Evolutionary conservation across 139 green algal genomes (phyloP).

Genomic region (Chlorokybus atmophyticus): DNA sequence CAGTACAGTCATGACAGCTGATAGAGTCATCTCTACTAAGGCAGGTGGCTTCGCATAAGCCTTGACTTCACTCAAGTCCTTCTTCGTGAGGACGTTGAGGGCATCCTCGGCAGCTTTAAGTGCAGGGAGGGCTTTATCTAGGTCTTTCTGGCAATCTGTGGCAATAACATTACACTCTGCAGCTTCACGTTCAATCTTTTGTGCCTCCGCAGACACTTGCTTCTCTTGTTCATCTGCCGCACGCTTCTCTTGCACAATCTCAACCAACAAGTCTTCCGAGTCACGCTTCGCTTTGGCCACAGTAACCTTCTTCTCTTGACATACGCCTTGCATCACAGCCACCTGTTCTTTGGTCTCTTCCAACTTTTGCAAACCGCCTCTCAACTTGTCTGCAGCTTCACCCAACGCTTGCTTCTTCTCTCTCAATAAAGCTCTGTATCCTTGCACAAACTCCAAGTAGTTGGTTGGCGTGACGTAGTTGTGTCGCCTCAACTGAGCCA

Average conservation of each 20-base stretch:
- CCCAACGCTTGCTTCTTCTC: constrained; percentile 53
- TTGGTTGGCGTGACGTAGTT: constrained; percentile 72
- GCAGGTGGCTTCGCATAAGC: constrained; percentile 70
- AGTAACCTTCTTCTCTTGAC: constrained; percentile 57
- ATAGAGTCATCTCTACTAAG: constrained; percentile 64
- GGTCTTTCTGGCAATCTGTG: constrained; percentile 50
- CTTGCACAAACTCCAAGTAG: constrained; percentile 59
- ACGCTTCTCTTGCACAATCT: constrained; percentile 78
- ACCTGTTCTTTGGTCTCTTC: constrained; percentile 56
- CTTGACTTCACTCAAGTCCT: constrained; percentile 72
- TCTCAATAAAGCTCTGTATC: constrained; percentile 46
- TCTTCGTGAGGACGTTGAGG: constrained; percentile 72
- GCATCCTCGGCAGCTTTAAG: constrained; percentile 55
- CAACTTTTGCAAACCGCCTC: constrained; percentile 61
- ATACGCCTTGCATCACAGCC: constrained; percentile 55
- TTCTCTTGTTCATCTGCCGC: constrained; percentile 74
- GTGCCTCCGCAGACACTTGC: constrained; percentile 65
- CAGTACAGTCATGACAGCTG: constrained; percentile 54
- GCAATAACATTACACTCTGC: constrained; percentile 65
- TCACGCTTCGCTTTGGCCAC: constrained; percentile 63
- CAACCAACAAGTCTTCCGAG: constrained; percentile 74
- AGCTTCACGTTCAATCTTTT: constrained; percentile 62
- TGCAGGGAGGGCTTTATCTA: constrained; percentile 65
- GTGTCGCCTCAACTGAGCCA: constrained; percentile 41
- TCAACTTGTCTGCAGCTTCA: constrained; percentile 52